Percentiles rank a stretch among this genome's conserved stretches.
Evolutionary conservation across 2,329 filamentous ascomycete species (phyloP).

Genomic region (Trichoderma endophyticum): DNA sequence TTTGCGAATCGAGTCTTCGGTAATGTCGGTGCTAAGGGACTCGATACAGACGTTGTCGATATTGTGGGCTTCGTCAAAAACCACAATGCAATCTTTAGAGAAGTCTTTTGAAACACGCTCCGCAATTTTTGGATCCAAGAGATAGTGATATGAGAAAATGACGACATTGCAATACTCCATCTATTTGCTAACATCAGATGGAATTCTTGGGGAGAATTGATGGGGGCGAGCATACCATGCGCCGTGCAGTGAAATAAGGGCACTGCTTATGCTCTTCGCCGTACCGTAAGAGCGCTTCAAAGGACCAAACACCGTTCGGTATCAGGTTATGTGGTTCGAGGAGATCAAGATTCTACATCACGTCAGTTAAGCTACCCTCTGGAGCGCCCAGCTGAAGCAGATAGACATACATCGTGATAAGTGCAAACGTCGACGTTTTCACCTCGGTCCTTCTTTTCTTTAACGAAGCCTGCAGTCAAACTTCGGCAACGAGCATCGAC

Average conservation of each 20-base stretch:
- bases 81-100: conserved; percentile 96
- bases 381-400: neutral
- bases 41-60: conserved; percentile 99
- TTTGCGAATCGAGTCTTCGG: conserved; percentile 88
- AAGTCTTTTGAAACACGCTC: conserved; percentile 92
- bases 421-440: conserved; percentile 93
- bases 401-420: conserved; percentile 75
- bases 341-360: conserved; percentile 75
- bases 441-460: conserved; percentile 93
- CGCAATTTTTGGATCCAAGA: conserved; percentile 96
- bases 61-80: conserved; percentile 98
- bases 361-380: neutral
- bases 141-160: conserved; percentile 98
- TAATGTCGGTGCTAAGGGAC: conserved; percentile 92
- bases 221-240: conserved; percentile 64
- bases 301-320: conserved; percentile 91
- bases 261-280: conserved; percentile 96
- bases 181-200: conserved; percentile 38
- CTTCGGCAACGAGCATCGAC: conserved; percentile 96
- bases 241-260: conserved; percentile 90
- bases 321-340: conserved; percentile 93
- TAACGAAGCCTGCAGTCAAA: conserved; percentile 93
- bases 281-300: conserved; percentile 84
- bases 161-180: conserved; percentile 99
- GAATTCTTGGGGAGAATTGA: neutral